Evolutionary conservation across 2,329 filamentous ascomycete species (phyloP), one percentile per base, ranked within the genome.

Genomic region (Fonsecaea pedrosoi): DNA sequence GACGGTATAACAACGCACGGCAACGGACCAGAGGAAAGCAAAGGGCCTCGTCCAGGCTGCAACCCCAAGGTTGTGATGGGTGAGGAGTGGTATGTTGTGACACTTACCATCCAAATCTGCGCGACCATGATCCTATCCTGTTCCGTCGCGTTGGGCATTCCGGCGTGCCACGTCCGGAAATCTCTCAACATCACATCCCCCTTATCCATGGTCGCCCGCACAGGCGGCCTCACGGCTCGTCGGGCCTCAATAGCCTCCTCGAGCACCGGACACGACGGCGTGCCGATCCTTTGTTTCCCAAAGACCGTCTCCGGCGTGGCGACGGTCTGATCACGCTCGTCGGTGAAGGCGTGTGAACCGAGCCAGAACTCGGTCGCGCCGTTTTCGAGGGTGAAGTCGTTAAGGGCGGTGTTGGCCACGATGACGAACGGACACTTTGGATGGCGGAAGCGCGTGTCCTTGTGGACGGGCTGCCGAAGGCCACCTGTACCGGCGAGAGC

Each of bases 311-410:
- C 63, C 5, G 61, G 55, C 8, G 72, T 73, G 13, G 75, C 73
- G 38, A 74, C 59, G 42, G 73, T 70, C 71, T 80, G 77, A 63
- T 80, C 76, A 12, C 54, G 58, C 30, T 71, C 67, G 1, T 71
- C 72, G 4, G 78, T 78, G 67, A 72, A 69, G 13, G 74, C 74
- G 67, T 80, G 77, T n/a, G 77, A 77, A 2, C 78, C 79, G 6
- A 80, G 76, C 78, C 78, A 80, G 70, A 80, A 80, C 69, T 80
- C 78, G 2, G 78, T 80, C 1, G 77, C 71, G 32, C 79, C 78
- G 61, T 77, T 80, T 25, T 67, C 73, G 2, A 66, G 58, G 53
- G 69, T 74, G 72, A 80, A 79, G 64, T 76, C 69, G 66, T 74
- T 76, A n/a, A 80, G 74, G 3, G 78, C 77, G 8, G 79, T 70